phyloP scores from a whole-genome alignment of 306 rosid species.

The Rosa rugosa region DNA sequence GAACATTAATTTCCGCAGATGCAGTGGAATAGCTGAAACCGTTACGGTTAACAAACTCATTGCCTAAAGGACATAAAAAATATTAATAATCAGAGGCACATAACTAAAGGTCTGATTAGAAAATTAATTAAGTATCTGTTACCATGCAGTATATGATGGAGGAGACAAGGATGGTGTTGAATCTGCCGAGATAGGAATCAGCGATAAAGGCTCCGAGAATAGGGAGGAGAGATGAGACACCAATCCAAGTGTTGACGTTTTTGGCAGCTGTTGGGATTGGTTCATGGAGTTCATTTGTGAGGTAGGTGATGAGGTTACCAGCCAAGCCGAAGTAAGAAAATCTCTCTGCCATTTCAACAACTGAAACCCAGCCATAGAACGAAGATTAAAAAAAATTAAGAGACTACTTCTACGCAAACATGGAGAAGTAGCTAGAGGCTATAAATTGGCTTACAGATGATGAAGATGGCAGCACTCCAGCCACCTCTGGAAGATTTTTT shows the following conservation, averaged over 20 bases:
- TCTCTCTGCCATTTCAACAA: conserved; percentile 53
- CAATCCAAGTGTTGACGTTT: conserved; percentile 47
- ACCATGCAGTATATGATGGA: conserved; percentile 34
- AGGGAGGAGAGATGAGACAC: conserved; percentile 40
- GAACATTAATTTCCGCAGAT: conserved; percentile 28
- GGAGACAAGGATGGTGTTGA: conserved; percentile 39
- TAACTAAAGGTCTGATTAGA: background rate
- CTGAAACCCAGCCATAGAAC: conserved; percentile 13
- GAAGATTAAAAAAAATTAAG: too few species aligned
- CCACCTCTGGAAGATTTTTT: conserved; percentile 31
- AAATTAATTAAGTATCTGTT: too few species aligned
- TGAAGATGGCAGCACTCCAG: conserved; percentile 55
- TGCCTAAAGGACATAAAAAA: conserved; percentile 10
- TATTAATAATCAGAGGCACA: background rate
- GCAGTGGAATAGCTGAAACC: conserved; percentile 25
- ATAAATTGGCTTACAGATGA: conserved; percentile 37
- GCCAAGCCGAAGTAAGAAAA: conserved; percentile 38
- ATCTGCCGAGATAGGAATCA: conserved; percentile 47
- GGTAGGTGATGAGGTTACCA: conserved; percentile 39
- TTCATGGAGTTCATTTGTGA: conserved; percentile 37
- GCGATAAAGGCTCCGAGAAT: conserved; percentile 46
- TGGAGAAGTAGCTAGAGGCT: background rate
- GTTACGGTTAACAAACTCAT: conserved; percentile 9
- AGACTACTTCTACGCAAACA: background rate
- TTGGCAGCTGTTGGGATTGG: conserved; percentile 36